phyloP scores from a whole-genome alignment of 139 green algal species.

The Pleodorina starrii region DNA sequence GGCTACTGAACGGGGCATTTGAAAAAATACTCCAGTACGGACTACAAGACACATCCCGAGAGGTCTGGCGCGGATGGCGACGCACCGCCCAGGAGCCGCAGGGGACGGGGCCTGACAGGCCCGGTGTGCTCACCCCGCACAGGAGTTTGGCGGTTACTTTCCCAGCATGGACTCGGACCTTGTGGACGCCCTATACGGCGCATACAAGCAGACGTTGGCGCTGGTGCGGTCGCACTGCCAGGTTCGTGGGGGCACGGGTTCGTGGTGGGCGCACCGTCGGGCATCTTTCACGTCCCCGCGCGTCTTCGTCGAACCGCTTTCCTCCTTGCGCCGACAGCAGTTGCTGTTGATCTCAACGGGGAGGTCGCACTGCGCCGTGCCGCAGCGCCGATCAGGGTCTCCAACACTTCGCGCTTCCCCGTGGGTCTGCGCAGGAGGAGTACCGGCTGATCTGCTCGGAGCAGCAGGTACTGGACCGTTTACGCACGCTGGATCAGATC shows the following conservation, averaged over 20 bases:
- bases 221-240: slow-evolving; percentile 51
- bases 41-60: not conserved
- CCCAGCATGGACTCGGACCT: slow-evolving; percentile 16
- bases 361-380: too few relatives aligned
- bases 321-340: not conserved
- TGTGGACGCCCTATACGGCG: slow-evolving; percentile 43
- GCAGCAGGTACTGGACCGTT: slow-evolving; percentile 20
- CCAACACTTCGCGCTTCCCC: not conserved
- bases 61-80: slow-evolving; percentile 8
- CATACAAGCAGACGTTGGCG: slow-evolving; percentile 43
- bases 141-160: slow-evolving; percentile 48
- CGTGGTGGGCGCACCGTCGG: too few relatives aligned
- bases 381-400: not conserved
- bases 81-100: too few relatives aligned
- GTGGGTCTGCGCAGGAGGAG: slow-evolving; percentile 19
- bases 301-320: too few relatives aligned
- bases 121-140: too few relatives aligned
- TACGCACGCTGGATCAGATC: not conserved
- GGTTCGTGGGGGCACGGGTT: too few relatives aligned
- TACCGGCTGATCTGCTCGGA: slow-evolving; percentile 44
- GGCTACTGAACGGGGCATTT: slow-evolving; percentile 22
- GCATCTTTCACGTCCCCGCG: too few relatives aligned
- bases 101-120: too few relatives aligned
- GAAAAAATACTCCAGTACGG: slow-evolving; percentile 28
- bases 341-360: not conserved